These are phyloP conservation scores for Saccharomycopsis oosterbeekiorum DNA, from an alignment of 805 yeast genomes.

Conservation along the genomic window DNA sequence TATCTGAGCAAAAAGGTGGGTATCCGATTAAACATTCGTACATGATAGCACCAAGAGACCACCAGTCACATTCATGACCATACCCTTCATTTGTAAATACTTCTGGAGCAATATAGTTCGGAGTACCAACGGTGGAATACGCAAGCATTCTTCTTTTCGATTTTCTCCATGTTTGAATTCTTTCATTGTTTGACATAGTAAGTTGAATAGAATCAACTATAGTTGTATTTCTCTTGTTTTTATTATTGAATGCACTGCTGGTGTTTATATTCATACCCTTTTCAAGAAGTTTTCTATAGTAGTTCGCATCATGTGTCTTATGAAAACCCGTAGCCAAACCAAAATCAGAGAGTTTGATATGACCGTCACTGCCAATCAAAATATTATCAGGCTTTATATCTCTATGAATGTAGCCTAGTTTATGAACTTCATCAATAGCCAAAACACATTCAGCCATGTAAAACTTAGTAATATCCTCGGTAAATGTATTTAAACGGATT, in stretches of 20 bases:
- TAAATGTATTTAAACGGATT: constrained; percentile 86
- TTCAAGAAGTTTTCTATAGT: constrained; percentile 76
- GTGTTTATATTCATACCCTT: constrained; percentile 26
- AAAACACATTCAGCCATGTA: constrained; percentile 95
- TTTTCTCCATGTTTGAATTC: constrained; percentile 44
- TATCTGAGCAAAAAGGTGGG: constrained; percentile 43
- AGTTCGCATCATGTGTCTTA: constrained; percentile 83
- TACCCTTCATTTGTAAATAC: constrained; percentile 33
- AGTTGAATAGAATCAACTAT: constrained; percentile 27
- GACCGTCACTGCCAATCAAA: constrained; percentile 69
- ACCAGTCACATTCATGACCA: constrained; percentile 46
- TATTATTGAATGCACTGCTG: constrained; percentile 14
- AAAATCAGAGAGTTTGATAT: constrained; percentile 61
- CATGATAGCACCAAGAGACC: constrained; percentile 44
- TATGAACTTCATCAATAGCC: constrained; percentile 90
- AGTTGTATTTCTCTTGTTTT: constrained; percentile 19
- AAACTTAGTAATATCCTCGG: constrained; percentile 86
- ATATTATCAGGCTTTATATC: constrained; percentile 98
- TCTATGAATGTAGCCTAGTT: constrained; percentile 88
- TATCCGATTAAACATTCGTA: constrained; percentile 42
- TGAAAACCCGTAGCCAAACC: constrained; percentile 84
- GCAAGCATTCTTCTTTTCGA: constrained; percentile 36
- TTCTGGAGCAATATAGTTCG: constrained; percentile 20
- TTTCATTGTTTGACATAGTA: constrained; percentile 40
- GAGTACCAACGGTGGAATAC: constrained; percentile 37